Evolutionary conservation across 176 grass and related monocot genomes (phyloP), one percentile per base, ranked within the genome.

Genomic region (Tillandsia fasciculata): DNA sequence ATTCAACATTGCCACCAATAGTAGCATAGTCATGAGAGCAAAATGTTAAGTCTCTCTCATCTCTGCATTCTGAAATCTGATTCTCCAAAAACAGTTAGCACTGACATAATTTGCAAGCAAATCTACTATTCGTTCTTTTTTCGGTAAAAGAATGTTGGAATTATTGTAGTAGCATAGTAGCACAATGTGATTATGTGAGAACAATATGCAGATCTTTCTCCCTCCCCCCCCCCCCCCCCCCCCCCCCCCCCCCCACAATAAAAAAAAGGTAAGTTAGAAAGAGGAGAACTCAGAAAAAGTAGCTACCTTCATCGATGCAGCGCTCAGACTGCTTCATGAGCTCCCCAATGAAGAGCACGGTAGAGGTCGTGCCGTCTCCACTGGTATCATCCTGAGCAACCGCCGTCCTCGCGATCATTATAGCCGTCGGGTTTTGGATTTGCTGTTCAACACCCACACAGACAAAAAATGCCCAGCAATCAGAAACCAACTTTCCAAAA

Each of bases 341-440:
- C 52, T 97, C 89, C 52, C 94, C 94, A 5, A 97, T 97, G 72
- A 97, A 97, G 53, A 97, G 82, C 56, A 97, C 94, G 4, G 86
- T 97, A 48, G 94, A 97, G 15, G 94, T 97, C 0, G 94, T 97
- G 64, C 94, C 94, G 9, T 97, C 94, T 8, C 94, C 94, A 18
- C 86, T 92, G 0, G 74, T 76, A 27, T 97, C 94, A 48, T 97
- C 94, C 65, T 90, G 89, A 48, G 93, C 93, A 2, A 92, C 89
- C 0, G 93, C 89, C 1, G 93, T 97, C 70, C 93, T 87, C 1
- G 93, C 93, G 58, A 97, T 97, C 93, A 97, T 97, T 70, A 99
- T 99, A 9, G 94, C 94, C 1, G 94, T 93, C 15, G 89, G 94
- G 72, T 99, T 99, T 69, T 99, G 89, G 63, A 99, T 99, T 92